Conservation (phyloP, 345 rosid species). For the Acer campestre region DNA sequence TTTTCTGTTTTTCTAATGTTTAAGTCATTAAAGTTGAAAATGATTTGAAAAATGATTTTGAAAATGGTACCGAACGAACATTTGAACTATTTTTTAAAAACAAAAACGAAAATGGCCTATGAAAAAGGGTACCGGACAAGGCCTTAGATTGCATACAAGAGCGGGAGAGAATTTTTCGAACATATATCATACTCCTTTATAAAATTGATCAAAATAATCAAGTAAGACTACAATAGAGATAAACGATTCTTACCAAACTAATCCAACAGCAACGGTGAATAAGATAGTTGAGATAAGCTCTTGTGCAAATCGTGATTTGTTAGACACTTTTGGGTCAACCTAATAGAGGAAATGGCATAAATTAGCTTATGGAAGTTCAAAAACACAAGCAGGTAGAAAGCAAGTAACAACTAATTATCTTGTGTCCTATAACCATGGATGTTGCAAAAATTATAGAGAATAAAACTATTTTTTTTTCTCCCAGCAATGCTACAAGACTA, state of each 20-base stretch:
- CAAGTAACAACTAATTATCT: neutral
- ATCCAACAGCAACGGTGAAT: constrained; percentile 84
- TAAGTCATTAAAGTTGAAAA: too few species aligned
- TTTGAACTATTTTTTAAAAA: too few species aligned
- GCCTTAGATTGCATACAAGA: neutral
- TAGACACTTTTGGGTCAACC: constrained; percentile 89
- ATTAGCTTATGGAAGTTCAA: constrained; percentile 5
- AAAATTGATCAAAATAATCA: constrained; percentile 6
- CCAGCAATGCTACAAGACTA: neutral
- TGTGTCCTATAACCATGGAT: neutral
- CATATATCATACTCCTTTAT: neutral
- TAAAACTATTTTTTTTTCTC: neutral
- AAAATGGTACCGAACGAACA: too few species aligned
- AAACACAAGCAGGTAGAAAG: neutral
- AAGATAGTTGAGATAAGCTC: constrained; percentile 91
- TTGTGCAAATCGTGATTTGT: constrained; percentile 80
- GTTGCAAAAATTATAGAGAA: neutral
- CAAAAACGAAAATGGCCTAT: too few species aligned
- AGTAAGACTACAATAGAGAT: neutral
- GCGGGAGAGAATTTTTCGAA: neutral
- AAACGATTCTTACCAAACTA: constrained; percentile 68
- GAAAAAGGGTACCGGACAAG: too few species aligned
- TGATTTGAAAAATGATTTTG: too few species aligned
- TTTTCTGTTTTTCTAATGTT: too few species aligned
- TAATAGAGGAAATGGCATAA: constrained; percentile 30